Conservation (phyloP, 176 grass and related monocot species). For the Leersia perrieri region DNA sequence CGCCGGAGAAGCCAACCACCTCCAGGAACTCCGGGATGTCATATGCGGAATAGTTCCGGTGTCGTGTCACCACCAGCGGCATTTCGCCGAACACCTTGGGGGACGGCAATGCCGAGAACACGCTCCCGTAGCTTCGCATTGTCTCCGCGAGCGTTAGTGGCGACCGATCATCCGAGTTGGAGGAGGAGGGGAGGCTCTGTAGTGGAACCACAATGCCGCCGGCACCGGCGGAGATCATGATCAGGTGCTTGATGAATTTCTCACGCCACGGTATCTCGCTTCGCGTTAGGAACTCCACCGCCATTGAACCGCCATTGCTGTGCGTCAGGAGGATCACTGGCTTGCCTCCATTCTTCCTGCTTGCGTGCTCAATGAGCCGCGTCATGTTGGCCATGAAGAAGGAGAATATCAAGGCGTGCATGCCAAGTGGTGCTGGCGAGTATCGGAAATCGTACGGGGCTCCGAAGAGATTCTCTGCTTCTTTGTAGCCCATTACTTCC, state of each 20-base stretch:
- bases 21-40: background rate
- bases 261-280: background rate
- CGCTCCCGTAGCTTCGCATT: background rate
- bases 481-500: background rate
- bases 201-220: background rate
- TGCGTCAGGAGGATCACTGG: background rate
- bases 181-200: background rate
- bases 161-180: background rate
- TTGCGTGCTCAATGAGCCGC: background rate
- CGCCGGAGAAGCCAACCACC: background rate
- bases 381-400: background rate
- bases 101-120: background rate
- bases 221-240: background rate
- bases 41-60: background rate
- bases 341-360: background rate
- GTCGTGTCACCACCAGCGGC: background rate
- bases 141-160: background rate
- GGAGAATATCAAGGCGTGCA: background rate
- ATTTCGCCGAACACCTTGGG: background rate
- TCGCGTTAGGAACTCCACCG: background rate
- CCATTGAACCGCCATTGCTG: background rate
- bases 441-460: background rate
- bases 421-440: background rate
- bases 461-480: background rate
- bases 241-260: conserved; percentile 13